These are phyloP conservation scores for Metschnikowia cubensis DNA, from an alignment of 805 yeast species.

Conservation along the genomic window DNA sequence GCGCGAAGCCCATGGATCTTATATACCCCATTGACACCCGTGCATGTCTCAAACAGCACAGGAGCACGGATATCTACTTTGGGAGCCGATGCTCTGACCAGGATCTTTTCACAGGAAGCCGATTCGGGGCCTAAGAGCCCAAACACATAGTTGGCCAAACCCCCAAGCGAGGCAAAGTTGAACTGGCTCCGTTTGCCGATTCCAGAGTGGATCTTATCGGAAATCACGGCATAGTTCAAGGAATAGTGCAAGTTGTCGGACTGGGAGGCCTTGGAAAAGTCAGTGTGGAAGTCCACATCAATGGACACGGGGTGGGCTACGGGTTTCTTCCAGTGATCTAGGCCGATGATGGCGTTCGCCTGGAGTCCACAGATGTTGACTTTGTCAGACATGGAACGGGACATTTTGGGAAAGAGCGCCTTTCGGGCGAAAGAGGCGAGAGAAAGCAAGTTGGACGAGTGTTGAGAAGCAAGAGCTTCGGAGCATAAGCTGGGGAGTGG, in stretches of 20 bases:
- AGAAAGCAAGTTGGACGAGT: slow-evolving; percentile 13
- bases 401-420: slow-evolving; percentile 11
- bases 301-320: slow-evolving; percentile 63
- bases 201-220: slow-evolving; percentile 55
- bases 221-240: slow-evolving; percentile 82
- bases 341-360: slow-evolving; percentile 61
- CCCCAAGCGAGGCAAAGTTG: slow-evolving; percentile 41
- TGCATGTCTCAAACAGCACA: slow-evolving; percentile 10
- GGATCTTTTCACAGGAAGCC: slow-evolving; percentile 46
- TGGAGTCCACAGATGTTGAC: slow-evolving; percentile 54
- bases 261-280: slow-evolving; percentile 67
- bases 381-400: slow-evolving; percentile 25
- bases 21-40: slow-evolving; percentile 20
- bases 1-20: slow-evolving; percentile 51
- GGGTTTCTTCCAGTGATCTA: slow-evolving; percentile 70
- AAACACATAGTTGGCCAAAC: slow-evolving; percentile 47
- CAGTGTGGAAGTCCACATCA: slow-evolving; percentile 58
- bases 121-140: slow-evolving; percentile 38
- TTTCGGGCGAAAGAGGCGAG: slow-evolving; percentile 4
- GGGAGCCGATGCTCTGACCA: slow-evolving; percentile 39
- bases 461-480: background rate
- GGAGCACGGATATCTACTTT: slow-evolving; percentile 58
- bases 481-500: no score
- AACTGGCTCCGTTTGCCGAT: slow-evolving; percentile 41
- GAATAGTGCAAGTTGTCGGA: slow-evolving; percentile 80